These are phyloP conservation scores for Leishmania major DNA, from an alignment of 208 protist species.

Conservation along the genomic window DNA sequence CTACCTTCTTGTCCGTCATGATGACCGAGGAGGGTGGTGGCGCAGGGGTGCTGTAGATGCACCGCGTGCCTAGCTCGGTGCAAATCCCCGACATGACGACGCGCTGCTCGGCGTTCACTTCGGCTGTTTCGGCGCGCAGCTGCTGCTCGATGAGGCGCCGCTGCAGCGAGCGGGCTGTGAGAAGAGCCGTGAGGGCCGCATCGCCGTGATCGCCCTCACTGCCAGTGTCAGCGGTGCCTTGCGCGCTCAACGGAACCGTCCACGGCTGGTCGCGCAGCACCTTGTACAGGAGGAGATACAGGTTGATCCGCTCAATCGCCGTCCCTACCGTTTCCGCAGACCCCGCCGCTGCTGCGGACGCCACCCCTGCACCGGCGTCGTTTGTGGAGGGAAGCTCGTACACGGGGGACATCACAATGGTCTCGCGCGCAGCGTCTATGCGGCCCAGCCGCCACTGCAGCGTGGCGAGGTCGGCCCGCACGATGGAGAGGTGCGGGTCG, in stretches of 20 bases:
- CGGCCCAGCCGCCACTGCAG: conserved; percentile 90
- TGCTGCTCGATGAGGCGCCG: conserved; percentile 71
- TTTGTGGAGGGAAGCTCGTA: conserved; percentile 17
- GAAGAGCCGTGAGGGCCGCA: conserved; percentile 58
- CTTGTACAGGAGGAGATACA: conserved; percentile 87
- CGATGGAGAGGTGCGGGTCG: conserved; percentile 66
- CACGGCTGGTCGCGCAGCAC: conserved; percentile 55
- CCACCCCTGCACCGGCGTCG: background rate
- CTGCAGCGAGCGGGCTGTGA: conserved; percentile 73
- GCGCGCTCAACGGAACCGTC: conserved; percentile 10
- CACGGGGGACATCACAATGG: conserved; percentile 60
- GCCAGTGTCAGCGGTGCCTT: background rate
- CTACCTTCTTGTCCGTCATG: conserved; percentile 26
- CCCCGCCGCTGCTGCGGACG: background rate
- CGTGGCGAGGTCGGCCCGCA: conserved; percentile 91
- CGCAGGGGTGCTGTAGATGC: conserved; percentile 25
- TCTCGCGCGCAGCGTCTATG: conserved; percentile 56
- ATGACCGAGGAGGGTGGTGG: conserved; percentile 15
- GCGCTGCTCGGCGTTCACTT: conserved; percentile 84
- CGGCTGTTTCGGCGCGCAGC: conserved; percentile 76
- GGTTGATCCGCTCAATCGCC: conserved; percentile 84
- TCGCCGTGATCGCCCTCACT: conserved; percentile 18
- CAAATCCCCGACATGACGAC: conserved; percentile 71
- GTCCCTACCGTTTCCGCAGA: conserved; percentile 35
- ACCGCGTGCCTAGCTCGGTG: conserved; percentile 76